phyloP scores from a whole-genome alignment of 345 rosid species.

The Erysimum cheiranthoides region DNA sequence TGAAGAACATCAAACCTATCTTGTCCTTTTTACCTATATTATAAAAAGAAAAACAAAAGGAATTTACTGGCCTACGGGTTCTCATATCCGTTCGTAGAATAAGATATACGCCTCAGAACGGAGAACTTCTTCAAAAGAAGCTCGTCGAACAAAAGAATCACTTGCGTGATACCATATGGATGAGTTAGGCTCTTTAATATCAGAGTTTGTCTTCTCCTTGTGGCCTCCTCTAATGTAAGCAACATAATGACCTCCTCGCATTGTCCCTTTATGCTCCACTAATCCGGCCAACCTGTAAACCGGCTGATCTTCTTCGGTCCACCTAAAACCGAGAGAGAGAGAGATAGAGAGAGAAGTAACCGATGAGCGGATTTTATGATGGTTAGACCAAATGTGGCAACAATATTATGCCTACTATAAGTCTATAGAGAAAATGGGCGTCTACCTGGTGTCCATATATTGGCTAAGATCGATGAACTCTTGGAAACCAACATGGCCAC shows the following conservation, averaged over 20 bases:
- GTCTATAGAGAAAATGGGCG: not conserved
- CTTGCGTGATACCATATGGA: constrained; percentile 69
- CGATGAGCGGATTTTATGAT: not conserved
- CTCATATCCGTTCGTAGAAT: constrained; percentile 65
- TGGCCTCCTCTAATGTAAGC: constrained; percentile 67
- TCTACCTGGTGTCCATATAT: constrained; percentile 79
- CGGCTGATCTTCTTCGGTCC: constrained; percentile 44
- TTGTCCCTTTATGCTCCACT: constrained; percentile 87
- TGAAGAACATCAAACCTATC: not conserved
- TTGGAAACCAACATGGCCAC: constrained; percentile 77
- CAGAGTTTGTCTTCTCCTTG: constrained; percentile 18
- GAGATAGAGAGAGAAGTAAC: not conserved
- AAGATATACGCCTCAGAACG: constrained; percentile 83
- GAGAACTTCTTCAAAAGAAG: constrained; percentile 74
- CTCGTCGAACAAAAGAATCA: constrained; percentile 67
- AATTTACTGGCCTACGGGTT: not conserved
- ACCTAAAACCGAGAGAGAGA: constrained; percentile 43
- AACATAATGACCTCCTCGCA: constrained; percentile 92
- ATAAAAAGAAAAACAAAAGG: not conserved
- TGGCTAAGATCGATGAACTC: constrained; percentile 73
- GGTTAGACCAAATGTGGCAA: not conserved
- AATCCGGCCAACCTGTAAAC: constrained; percentile 70
- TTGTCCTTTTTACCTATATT: not conserved
- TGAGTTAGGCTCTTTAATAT: constrained; percentile 36
- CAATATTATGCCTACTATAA: not conserved